Conservation (phyloP, 1,284 basidiomycete genomes). For the Fomitopsis pinicola region DNA sequence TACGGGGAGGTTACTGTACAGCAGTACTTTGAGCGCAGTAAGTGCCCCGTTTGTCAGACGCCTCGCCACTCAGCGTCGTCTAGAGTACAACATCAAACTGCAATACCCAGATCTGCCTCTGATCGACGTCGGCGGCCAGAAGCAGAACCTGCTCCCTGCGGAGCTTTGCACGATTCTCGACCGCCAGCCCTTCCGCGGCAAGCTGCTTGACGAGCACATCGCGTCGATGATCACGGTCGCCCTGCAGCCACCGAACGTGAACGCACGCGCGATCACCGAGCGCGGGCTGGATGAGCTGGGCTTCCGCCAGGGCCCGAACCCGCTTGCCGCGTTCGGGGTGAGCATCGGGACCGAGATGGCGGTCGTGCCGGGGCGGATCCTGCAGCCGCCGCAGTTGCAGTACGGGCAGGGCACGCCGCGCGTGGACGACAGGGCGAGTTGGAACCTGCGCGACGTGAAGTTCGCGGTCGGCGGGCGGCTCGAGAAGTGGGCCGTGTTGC, state of each 20-base stretch:
- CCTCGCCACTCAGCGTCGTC: neutral
- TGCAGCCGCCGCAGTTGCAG: slow-evolving; percentile 52
- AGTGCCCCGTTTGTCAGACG: slow-evolving; percentile 14
- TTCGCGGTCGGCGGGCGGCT: slow-evolving; percentile 53
- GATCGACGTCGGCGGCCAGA: slow-evolving; percentile 58
- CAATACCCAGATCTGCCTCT: slow-evolving; percentile 49
- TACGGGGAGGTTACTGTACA: slow-evolving; percentile 51
- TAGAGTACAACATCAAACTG: slow-evolving; percentile 57
- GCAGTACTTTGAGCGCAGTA: slow-evolving; percentile 60
- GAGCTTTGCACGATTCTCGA: slow-evolving; percentile 71
- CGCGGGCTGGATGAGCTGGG: slow-evolving; percentile 60
- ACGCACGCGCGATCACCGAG: slow-evolving; percentile 53
- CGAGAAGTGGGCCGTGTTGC: slow-evolving; percentile 57
- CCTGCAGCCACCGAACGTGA: slow-evolving; percentile 63
- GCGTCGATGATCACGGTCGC: slow-evolving; percentile 65
- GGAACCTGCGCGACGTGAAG: slow-evolving; percentile 63
- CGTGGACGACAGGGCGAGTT: slow-evolving; percentile 60
- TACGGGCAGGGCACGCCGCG: slow-evolving; percentile 45
- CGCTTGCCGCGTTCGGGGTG: slow-evolving; percentile 56
- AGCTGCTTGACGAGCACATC: slow-evolving; percentile 64
- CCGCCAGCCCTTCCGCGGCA: slow-evolving; percentile 67
- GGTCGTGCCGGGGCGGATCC: slow-evolving; percentile 67
- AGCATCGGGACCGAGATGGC: slow-evolving; percentile 62
- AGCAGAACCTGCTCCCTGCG: slow-evolving; percentile 49
- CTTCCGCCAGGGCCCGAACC: slow-evolving; percentile 40